phyloP scores from a whole-genome alignment of 1,139 yeast genomes.

The Suhomyces atakaporum region DNA sequence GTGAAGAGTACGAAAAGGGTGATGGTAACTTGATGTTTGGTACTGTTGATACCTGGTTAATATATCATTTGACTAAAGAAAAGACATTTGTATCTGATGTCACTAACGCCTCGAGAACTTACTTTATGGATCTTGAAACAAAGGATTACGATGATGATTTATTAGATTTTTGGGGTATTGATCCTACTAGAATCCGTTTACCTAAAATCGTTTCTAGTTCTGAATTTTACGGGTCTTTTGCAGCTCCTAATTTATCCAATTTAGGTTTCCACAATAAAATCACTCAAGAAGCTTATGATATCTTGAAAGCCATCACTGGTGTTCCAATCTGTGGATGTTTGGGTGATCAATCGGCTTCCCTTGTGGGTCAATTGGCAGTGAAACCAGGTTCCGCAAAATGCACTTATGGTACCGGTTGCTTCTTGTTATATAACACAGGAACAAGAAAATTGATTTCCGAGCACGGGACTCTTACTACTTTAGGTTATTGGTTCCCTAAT shows the following conservation, averaged over 20 bases:
- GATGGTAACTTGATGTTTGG: conserved; percentile 83
- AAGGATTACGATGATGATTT: conserved; percentile 75
- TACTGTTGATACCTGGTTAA: conserved; percentile 92
- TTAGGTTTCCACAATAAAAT: conserved; percentile 55
- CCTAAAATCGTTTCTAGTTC: conserved; percentile 84
- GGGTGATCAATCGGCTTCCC: conserved; percentile 93
- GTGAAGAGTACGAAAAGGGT: conserved; percentile 71
- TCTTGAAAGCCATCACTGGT: conserved; percentile 50
- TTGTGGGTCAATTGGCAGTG: conserved; percentile 90
- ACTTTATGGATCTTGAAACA: conserved; percentile 82
- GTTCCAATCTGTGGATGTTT: conserved; percentile 87
- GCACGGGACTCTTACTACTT: conserved; percentile 85
- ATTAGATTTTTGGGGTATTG: conserved; percentile 78
- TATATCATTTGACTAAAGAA: conserved; percentile 80
- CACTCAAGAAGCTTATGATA: conserved; percentile 54
- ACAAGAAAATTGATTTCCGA: conserved; percentile 60
- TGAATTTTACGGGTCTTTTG: conserved; percentile 74
- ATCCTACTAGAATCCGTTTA: conserved; percentile 63
- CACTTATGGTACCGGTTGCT: conserved; percentile 98
- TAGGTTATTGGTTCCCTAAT: conserved; percentile 86
- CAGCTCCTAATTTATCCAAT: conserved; percentile 55
- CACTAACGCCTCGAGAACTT: conserved; percentile 89
- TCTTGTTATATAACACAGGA: conserved; percentile 88
- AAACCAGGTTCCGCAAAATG: conserved; percentile 86
- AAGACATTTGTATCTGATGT: conserved; percentile 78